Conservation (phyloP, 2,329 filamentous ascomycete genomes). For the Raffaelea ambrosiae region DNA sequence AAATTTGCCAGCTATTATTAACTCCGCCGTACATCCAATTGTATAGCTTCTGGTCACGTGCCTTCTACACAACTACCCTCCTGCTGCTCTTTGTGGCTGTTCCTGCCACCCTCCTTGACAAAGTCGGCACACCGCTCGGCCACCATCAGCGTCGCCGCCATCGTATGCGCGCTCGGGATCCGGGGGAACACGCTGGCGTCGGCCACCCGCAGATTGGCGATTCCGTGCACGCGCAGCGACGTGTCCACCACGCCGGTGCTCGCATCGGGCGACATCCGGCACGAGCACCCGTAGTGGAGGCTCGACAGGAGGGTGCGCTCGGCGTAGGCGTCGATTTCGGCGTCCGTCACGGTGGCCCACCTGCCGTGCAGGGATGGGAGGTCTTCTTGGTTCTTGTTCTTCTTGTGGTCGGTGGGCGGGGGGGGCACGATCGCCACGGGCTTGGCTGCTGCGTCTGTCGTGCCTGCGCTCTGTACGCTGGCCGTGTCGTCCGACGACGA, state of each 20-base stretch:
- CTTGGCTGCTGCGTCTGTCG: too few relatives aligned
- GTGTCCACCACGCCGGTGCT: constrained; percentile 22
- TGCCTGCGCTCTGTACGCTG: too few relatives aligned
- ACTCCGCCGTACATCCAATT: too few relatives aligned
- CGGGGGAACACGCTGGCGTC: constrained; percentile 43
- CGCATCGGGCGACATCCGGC: constrained; percentile 22
- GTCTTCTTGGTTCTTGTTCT: too few relatives aligned
- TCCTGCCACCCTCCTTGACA: constrained; percentile 12
- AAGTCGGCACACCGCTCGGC: constrained; percentile 21
- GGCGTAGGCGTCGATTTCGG: constrained; percentile 21
- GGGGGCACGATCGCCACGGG: too few relatives aligned
- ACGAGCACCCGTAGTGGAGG: constrained; percentile 31
- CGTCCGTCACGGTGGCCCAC: constrained; percentile 15
- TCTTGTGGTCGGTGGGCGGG: too few relatives aligned
- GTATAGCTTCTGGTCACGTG: too few relatives aligned
- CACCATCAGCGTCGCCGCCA: constrained; percentile 19
- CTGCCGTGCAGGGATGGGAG: not conserved
- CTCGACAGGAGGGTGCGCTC: constrained; percentile 12
- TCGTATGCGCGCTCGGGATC: constrained; percentile 21
- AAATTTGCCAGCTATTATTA: too few relatives aligned
- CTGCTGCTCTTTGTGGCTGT: too few relatives aligned
- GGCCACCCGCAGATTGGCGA: constrained; percentile 36
- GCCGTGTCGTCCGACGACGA: too few relatives aligned
- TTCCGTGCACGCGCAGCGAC: constrained; percentile 36
- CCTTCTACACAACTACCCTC: too few relatives aligned